A percentile compares a stretch with the other conserved stretches of the same genome.
phyloP scores from a whole-genome alignment of 192 early-diverging fungal genomes.

The Dissophora ornata region DNA sequence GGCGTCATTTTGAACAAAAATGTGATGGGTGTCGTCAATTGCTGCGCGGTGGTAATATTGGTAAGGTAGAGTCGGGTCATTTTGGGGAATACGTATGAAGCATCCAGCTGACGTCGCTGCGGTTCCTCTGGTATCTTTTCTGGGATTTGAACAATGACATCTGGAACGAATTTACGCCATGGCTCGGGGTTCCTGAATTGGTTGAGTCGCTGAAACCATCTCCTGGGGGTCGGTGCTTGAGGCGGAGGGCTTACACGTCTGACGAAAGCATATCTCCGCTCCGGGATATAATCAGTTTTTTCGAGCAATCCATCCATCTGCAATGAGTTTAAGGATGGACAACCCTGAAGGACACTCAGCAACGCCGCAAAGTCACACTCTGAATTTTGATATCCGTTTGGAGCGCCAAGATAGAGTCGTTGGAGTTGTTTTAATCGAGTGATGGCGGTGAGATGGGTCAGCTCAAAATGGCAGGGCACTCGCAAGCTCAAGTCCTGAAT shows the following conservation, averaged over 20 bases:
- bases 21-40: neutral
- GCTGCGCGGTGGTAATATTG: too few relatives aligned
- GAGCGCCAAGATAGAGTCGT: neutral
- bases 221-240: neutral
- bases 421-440: neutral
- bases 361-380: neutral
- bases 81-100: neutral
- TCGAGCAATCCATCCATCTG: neutral
- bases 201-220: neutral
- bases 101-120: neutral
- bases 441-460: neutral
- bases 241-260: neutral
- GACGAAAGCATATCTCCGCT: neutral
- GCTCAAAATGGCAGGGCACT: neutral
- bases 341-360: conserved; percentile 7
- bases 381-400: too few relatives aligned
- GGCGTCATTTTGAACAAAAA: conserved; percentile 18
- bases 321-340: neutral
- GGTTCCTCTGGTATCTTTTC: neutral
- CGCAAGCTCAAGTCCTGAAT: conserved; percentile 3
- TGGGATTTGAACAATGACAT: neutral
- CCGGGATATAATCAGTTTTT: neutral
- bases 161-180: conserved; percentile 19
- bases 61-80: neutral
- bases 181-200: conserved; percentile 7